Conservation (phyloP, 768 basidiomycete species). For the Leccinum variicolor region DNA sequence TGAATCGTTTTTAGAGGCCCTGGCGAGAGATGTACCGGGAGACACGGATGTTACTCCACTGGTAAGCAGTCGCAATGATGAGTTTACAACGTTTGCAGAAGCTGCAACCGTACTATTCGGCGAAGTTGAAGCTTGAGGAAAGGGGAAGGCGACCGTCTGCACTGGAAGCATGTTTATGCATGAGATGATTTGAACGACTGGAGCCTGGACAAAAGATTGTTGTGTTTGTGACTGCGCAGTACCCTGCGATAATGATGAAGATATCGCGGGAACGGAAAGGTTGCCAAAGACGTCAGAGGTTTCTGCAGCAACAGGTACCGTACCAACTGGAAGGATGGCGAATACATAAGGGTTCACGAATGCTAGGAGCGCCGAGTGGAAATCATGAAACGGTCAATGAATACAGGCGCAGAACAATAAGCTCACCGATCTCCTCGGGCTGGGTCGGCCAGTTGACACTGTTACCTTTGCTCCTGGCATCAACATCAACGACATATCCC, state of each 20-base stretch:
- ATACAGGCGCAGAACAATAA: conserved; percentile 24
- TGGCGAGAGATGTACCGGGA: conserved; percentile 32
- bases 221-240: conserved; percentile 23
- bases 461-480: conserved; percentile 50
- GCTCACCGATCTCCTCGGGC: conserved; percentile 75
- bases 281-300: conserved; percentile 19
- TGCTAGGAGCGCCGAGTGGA: conserved; percentile 45
- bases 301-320: conserved; percentile 39
- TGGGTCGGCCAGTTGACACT: conserved; percentile 73
- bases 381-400: conserved; percentile 63
- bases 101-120: conserved; percentile 2
- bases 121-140: conserved; percentile 34
- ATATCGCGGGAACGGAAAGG: conserved; percentile 3
- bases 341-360: conserved; percentile 77
- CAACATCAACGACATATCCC: conserved; percentile 60
- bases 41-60: conserved; percentile 41
- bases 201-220: conserved; percentile 46
- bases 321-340: conserved; percentile 68
- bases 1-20: conserved; percentile 22
- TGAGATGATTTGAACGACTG: conserved; percentile 68
- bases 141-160: conserved; percentile 66
- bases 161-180: conserved; percentile 59
- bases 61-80: conserved; percentile 60
- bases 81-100: conserved; percentile 26
- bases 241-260: conserved; percentile 13